These are phyloP conservation scores for Globisporangium recalcitrans DNA, from an alignment of 352 stramenopile species.

Conservation along the genomic window DNA sequence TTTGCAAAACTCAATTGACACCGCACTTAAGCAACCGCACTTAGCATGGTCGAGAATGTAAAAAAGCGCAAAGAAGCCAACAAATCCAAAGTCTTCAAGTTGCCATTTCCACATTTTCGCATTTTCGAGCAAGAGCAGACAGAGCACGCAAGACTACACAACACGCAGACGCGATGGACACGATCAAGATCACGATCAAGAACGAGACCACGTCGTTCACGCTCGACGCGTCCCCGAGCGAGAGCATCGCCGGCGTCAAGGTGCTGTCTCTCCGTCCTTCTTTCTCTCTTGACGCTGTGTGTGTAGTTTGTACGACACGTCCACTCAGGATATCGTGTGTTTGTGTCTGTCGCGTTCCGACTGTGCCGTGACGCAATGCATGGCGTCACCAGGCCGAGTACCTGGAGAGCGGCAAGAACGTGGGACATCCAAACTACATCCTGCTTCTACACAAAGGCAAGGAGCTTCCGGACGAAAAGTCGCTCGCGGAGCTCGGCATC, in stretches of 20 bases:
- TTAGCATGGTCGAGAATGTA: no score
- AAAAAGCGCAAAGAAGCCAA: no score
- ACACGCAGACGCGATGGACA: conserved; percentile 18
- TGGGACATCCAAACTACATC: conserved; percentile 70
- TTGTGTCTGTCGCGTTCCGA: not conserved
- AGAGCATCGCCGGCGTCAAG: conserved; percentile 81
- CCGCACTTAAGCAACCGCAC: no score
- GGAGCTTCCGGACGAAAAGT: conserved; percentile 83
- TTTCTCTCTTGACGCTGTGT: not conserved
- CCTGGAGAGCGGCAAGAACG: conserved; percentile 65
- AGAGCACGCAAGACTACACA: not conserved
- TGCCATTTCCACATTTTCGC: not conserved
- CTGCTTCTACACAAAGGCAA: conserved; percentile 84
- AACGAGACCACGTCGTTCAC: conserved; percentile 64
- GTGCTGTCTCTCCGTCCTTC: conserved; percentile 10
- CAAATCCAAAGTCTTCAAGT: no score
- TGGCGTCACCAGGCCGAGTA: conserved; percentile 43
- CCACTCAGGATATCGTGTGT: not conserved
- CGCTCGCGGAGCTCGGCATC: conserved; percentile 70
- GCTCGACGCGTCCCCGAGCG: conserved; percentile 60
- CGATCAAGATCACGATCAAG: conserved; percentile 80
- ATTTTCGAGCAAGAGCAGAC: not conserved
- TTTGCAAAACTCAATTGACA: no score
- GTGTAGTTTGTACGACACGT: not conserved
- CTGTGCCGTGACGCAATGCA: not conserved